phyloP scores from a whole-genome alignment of 1,284 basidiomycete genomes.

The Peniophora sp. region DNA sequence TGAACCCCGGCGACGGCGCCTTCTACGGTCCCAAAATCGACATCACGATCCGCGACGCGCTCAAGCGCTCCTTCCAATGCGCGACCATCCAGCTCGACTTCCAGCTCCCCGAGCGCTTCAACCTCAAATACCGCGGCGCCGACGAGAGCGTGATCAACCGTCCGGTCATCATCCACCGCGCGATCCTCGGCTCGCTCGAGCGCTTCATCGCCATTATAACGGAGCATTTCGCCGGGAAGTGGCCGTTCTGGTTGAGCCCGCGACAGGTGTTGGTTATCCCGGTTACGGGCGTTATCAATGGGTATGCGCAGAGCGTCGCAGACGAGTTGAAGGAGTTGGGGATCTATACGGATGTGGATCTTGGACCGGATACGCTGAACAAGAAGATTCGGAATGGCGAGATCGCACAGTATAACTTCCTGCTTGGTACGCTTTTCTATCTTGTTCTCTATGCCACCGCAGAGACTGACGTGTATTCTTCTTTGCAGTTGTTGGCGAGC shows the following conservation, averaged over 20 bases:
- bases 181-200: slow-evolving; percentile 92
- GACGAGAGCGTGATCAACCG: slow-evolving; percentile 59
- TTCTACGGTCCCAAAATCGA: slow-evolving; percentile 98
- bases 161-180: slow-evolving; percentile 98
- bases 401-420: slow-evolving; percentile 94
- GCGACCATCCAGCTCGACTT: slow-evolving; percentile 99
- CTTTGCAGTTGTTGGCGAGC: slow-evolving; percentile 77
- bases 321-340: slow-evolving; percentile 64
- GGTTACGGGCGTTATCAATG: slow-evolving; percentile 62
- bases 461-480: too few relatives aligned
- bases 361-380: slow-evolving; percentile 85
- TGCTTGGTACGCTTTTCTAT: slow-evolving; percentile 63
- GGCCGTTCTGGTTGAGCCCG: slow-evolving; percentile 99
- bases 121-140: slow-evolving; percentile 84
- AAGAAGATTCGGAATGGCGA: slow-evolving; percentile 97
- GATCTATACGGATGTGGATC: slow-evolving; percentile 89
- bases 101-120: slow-evolving; percentile 97
- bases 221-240: slow-evolving; percentile 97
- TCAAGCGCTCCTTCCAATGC: slow-evolving; percentile 93
- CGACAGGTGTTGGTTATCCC: slow-evolving; percentile 94
- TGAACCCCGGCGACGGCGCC: slow-evolving; percentile 96
- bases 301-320: slow-evolving; percentile 81
- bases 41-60: slow-evolving; percentile 92
- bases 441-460: slow-evolving; percentile 2
- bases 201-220: slow-evolving; percentile 97